phyloP scores from a whole-genome alignment of 1,284 basidiomycete genomes.

The Heterobasidion occidentale region DNA sequence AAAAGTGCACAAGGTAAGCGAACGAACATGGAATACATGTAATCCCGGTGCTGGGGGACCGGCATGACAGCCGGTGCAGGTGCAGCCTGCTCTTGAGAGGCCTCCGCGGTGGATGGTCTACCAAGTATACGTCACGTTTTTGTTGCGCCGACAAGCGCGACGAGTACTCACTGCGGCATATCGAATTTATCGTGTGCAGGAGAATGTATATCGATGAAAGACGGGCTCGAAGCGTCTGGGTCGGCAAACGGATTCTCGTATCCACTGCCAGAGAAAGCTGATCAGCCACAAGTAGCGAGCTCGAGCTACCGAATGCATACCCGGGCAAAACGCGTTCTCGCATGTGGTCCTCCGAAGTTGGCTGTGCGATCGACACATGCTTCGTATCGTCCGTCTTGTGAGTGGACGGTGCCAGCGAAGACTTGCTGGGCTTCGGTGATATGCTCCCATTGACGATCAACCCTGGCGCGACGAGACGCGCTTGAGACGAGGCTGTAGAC shows the following conservation, averaged over 20 bases:
- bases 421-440: slow-evolving; percentile 11
- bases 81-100: too few relatives aligned
- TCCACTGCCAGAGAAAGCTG: not conserved
- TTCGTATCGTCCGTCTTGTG: not conserved
- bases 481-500: slow-evolving; percentile 13
- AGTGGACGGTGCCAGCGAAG: slow-evolving; percentile 9
- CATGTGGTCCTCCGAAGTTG: not conserved
- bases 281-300: not conserved
- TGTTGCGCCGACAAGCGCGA: not conserved
- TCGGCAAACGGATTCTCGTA: not conserved
- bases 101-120: too few relatives aligned
- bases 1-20: not conserved
- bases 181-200: not conserved
- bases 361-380: not conserved
- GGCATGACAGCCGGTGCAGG: too few relatives aligned
- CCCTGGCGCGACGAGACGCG: slow-evolving; percentile 11
- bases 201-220: not conserved
- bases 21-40: too few relatives aligned
- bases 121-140: too few relatives aligned
- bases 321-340: too few relatives aligned
- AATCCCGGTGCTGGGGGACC: too few relatives aligned
- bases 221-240: not conserved
- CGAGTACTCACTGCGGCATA: slow-evolving; percentile 5
- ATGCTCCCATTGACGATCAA: slow-evolving; percentile 1
- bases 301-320: too few relatives aligned